Percentiles rank a stretch among this genome's conserved stretches.
Conservation (phyloP, 176 grass and related monocot genomes). For the Pharus latifolius region DNA sequence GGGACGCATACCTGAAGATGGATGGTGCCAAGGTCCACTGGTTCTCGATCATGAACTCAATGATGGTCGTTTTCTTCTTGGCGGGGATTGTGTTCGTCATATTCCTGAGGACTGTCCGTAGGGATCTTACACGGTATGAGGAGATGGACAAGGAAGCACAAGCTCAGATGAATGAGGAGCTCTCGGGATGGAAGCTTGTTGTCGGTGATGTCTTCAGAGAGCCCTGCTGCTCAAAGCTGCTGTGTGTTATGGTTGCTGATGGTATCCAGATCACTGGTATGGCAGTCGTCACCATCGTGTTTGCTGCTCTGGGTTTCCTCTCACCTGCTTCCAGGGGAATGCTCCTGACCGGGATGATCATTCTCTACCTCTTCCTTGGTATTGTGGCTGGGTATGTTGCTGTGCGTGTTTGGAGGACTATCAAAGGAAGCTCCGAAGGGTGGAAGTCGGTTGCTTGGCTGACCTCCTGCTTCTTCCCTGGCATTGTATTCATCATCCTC, state of each 20-base stretch:
- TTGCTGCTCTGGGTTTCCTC: constrained; percentile 79
- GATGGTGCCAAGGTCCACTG: constrained; percentile 77
- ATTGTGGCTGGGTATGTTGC: constrained; percentile 67
- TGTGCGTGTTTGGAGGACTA: constrained; percentile 70
- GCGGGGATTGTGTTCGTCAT: constrained; percentile 86
- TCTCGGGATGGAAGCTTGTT: constrained; percentile 85
- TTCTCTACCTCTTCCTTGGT: constrained; percentile 86
- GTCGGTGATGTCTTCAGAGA: constrained; percentile 93
- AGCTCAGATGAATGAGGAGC: constrained; percentile 84
- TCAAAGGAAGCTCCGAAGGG: constrained; percentile 68
- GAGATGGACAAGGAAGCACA: constrained; percentile 76
- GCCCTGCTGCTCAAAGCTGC: constrained; percentile 58
- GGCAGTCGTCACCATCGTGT: constrained; percentile 70
- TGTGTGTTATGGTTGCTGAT: constrained; percentile 71
- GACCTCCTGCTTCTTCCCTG: constrained; percentile 84
- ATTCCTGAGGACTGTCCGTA: constrained; percentile 72
- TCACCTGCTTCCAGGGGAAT: constrained; percentile 85
- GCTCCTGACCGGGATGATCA: constrained; percentile 78
- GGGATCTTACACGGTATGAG: constrained; percentile 80
- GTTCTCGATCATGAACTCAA: constrained; percentile 92
- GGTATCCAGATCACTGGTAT: constrained; percentile 82
- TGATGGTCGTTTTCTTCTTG: constrained; percentile 87
- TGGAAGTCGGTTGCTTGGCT: constrained; percentile 82
- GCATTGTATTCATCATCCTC: constrained; percentile 64
- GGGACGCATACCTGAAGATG: constrained; percentile 87